Base-by-base conservation (phyloP, 768 basidiomycete genomes). In the Fibroporia radiculosa region DNA sequence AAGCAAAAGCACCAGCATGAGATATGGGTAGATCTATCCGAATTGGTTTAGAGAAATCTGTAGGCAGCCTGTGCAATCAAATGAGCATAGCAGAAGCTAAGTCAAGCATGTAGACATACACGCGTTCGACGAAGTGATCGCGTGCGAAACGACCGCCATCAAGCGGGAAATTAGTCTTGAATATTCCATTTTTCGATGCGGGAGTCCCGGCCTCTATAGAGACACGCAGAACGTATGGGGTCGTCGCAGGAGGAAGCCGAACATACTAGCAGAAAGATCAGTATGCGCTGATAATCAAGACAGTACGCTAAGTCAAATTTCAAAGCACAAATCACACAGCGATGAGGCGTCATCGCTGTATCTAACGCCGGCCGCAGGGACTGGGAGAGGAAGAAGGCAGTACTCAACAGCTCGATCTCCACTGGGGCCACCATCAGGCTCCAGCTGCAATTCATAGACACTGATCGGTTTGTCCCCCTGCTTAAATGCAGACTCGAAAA, bases 111-210 rank as follows among this genome's bases (percentile, higher is more conserved):
- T 10, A 47, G 37, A 66, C 85, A 58, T 63, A 92, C 95, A 66
- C 81, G 59, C 88, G 73, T 62, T 91, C 74, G 2, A 79, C 70
- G 60, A 85, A 89, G 39, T 66, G 73, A 49, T 82, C 78, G 23
- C 96, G 76, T 33, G 77, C 76, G 61, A 97, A 98, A 16, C 62
- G 66, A 26, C 92, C 91, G 3, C 93, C 95, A 54, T 98, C 88
- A 5, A 99, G 74, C 1, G 96, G 96, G 57, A 98, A 97, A 62
- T 98, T 97, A 47, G 93, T 95, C 69, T 84, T 91, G 64, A 99
- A 87, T 1, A 92, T 75, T 41, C 93, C 96, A 56, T 93, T 89
- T 56, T 80, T 82, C 6, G 89, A 78, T 8, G 91, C 90, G 2
- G 90, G 83, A 2, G 93, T 93, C 6, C 96, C 96, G 1, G 95